These are phyloP conservation scores for Torulaspora maleeae DNA, from an alignment of 805 yeast species.

Conservation along the genomic window DNA sequence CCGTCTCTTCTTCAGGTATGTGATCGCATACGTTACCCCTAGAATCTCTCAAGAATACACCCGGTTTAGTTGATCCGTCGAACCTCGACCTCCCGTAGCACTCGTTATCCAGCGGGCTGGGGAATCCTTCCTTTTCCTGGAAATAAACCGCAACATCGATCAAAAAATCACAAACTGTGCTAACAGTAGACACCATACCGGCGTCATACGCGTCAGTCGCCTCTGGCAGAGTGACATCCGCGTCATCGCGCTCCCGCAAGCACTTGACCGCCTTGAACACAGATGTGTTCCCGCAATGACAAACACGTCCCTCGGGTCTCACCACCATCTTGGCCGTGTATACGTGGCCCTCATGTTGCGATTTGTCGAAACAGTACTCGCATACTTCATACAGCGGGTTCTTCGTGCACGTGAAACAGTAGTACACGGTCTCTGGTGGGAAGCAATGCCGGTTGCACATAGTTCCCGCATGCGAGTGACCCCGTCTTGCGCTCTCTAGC, in stretches of 20 bases:
- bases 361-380: constrained; percentile 64
- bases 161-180: constrained; percentile 26
- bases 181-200: constrained; percentile 13
- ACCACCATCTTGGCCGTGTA: constrained; percentile 27
- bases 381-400: constrained; percentile 47
- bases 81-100: constrained; percentile 1
- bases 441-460: constrained; percentile 29
- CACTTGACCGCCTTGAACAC: constrained; percentile 21
- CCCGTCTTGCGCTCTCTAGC: not conserved
- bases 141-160: constrained; percentile 21
- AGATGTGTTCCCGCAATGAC: constrained; percentile 33
- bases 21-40: constrained; percentile 5
- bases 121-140: constrained; percentile 8
- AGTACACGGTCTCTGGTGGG: constrained; percentile 30
- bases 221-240: constrained; percentile 8
- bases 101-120: constrained; percentile 6
- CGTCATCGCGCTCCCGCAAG: constrained; percentile 22
- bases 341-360: constrained; percentile 63
- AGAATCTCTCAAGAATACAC: constrained; percentile 8
- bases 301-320: constrained; percentile 32
- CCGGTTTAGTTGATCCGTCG: constrained; percentile 1
- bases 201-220: constrained; percentile 8
- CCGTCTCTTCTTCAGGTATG: constrained; percentile 2
- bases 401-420: constrained; percentile 33
- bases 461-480: constrained; percentile 22